Conservation (phyloP, 768 basidiomycete genomes). For the Crassisporium funariophilum region DNA sequence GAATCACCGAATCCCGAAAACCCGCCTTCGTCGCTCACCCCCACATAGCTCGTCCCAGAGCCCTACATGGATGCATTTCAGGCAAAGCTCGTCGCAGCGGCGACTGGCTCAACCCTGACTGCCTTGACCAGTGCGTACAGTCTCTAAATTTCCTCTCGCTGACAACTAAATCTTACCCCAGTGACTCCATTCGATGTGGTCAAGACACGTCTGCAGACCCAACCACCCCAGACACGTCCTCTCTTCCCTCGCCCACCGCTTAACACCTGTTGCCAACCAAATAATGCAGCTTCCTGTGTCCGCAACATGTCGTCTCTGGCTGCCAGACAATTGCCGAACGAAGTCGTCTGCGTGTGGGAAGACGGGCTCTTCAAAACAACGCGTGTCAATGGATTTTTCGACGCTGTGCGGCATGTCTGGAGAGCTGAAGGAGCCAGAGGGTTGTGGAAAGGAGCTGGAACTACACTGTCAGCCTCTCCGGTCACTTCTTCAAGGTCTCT, state of each 20-base stretch:
- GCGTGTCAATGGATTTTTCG: conserved; percentile 82
- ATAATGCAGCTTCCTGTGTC: conserved; percentile 54
- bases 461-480: conserved; percentile 66
- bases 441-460: conserved; percentile 95
- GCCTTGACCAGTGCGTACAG: conserved; percentile 72
- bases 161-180: conserved; percentile 35
- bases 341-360: conserved; percentile 83
- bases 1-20: too few species aligned
- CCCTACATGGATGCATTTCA: conserved; percentile 68
- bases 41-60: conserved; percentile 9
- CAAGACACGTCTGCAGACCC: conserved; percentile 95
- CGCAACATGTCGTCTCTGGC: conserved; percentile 79
- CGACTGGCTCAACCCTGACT: conserved; percentile 78
- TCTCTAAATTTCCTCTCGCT: neutral
- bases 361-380: conserved; percentile 68
- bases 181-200: conserved; percentile 99
- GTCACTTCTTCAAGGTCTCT: neutral
- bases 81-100: conserved; percentile 80
- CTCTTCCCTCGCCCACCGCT: conserved; percentile 56
- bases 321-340: conserved; percentile 53
- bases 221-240: conserved; percentile 55
- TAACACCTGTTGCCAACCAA: conserved; percentile 73
- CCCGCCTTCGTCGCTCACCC: conserved; percentile 8
- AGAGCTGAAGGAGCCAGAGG: conserved; percentile 81
- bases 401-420: conserved; percentile 80